These are phyloP conservation scores for Astragalus membranaceus DNA, from an alignment of 306 rosid genomes.

Conservation along the genomic window DNA sequence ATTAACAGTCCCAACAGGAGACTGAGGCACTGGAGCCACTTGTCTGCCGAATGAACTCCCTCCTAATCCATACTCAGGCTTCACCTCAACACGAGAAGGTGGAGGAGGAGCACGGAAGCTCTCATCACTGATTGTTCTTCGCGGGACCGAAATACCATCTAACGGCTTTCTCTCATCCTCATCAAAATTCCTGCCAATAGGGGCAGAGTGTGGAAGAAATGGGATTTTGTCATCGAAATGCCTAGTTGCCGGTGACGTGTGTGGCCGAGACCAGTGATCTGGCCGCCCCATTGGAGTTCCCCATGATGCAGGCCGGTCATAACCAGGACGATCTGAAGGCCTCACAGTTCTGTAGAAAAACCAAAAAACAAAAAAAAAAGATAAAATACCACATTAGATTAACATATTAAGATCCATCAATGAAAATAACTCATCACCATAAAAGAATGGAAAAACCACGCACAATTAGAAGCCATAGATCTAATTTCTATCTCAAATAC, in stretches of 20 bases:
- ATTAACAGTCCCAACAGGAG: conserved; percentile 34
- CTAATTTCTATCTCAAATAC: conserved; percentile 13
- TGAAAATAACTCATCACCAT: not conserved
- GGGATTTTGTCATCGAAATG: conserved; percentile 73
- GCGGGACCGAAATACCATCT: conserved; percentile 58
- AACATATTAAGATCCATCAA: conserved; percentile 27
- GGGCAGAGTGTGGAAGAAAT: conserved; percentile 53
- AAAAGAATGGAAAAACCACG: not conserved
- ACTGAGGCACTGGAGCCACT: conserved; percentile 40
- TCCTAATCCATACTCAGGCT: conserved; percentile 42
- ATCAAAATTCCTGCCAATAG: conserved; percentile 89
- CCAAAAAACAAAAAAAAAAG: not conserved
- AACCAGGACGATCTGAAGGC: conserved; percentile 68
- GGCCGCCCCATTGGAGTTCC: conserved; percentile 58
- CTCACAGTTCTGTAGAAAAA: conserved; percentile 41
- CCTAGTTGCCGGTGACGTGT: conserved; percentile 74
- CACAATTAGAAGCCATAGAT: conserved; percentile 12
- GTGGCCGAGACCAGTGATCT: conserved; percentile 85
- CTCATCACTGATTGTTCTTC: conserved; percentile 70
- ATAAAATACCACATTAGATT: not conserved
- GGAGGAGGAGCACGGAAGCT: conserved; percentile 34
- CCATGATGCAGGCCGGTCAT: conserved; percentile 70
- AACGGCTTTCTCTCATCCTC: conserved; percentile 98
- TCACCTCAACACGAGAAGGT: conserved; percentile 43
- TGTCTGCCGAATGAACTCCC: conserved; percentile 51